phyloP scores from a whole-genome alignment of 2,329 filamentous ascomycete species.

The Aspergillus sp. region DNA sequence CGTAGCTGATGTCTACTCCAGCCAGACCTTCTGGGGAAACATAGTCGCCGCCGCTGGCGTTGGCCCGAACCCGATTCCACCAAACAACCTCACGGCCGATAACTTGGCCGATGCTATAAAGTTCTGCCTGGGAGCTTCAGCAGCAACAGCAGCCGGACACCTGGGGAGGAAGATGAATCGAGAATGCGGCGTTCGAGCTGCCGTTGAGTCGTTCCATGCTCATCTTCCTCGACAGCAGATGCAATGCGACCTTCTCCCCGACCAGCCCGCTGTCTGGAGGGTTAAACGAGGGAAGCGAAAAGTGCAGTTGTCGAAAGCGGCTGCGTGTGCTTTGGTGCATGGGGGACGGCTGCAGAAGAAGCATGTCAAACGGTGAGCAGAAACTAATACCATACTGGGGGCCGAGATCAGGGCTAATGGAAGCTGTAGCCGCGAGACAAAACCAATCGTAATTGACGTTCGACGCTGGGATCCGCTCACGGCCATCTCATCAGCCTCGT shows the following conservation, averaged over 20 bases:
- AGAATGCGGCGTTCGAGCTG: constrained; percentile 29
- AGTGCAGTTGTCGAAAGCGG: constrained; percentile 4
- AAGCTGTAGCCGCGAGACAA: not conserved
- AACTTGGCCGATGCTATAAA: constrained; percentile 36
- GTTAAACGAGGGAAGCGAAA: not conserved
- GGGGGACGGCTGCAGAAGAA: not conserved
- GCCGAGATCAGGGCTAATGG: too few species aligned
- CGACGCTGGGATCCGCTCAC: constrained; percentile 13
- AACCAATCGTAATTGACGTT: constrained; percentile 8
- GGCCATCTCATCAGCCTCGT: too few species aligned
- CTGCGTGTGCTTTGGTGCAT: not conserved
- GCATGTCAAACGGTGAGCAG: too few species aligned
- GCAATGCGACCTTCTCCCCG: constrained; percentile 4
- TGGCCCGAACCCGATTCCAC: constrained; percentile 38
- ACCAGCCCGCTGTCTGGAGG: constrained; percentile 13
- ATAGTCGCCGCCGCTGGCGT: constrained; percentile 40
- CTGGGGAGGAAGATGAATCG: constrained; percentile 26
- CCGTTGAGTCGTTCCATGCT: constrained; percentile 34
- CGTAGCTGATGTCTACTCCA: not conserved
- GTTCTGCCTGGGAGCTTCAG: constrained; percentile 28
- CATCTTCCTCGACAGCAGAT: constrained; percentile 6
- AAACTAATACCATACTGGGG: constrained; percentile 2
- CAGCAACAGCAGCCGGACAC: constrained; percentile 20
- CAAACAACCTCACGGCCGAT: constrained; percentile 34
- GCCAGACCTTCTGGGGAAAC: constrained; percentile 42